phyloP scores from a whole-genome alignment of 305 asterid species.

The Solanum hybrid region DNA sequence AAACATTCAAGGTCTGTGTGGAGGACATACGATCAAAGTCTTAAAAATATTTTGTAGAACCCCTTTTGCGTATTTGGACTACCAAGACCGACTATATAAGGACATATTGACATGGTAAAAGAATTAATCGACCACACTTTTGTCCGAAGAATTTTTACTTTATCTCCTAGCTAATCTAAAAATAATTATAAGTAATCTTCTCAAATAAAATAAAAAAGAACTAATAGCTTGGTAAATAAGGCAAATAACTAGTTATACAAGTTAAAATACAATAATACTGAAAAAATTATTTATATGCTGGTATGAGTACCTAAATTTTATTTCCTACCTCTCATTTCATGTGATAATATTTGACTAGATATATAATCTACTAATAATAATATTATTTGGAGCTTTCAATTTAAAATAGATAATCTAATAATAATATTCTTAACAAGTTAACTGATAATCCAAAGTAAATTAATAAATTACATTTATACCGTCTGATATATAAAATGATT shows the following conservation, averaged over 20 bases:
- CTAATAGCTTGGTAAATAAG: not conserved
- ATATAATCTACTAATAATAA: no score
- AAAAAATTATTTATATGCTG: no score
- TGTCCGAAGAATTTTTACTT: not conserved
- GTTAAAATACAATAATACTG: no score
- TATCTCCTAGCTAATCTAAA: not conserved
- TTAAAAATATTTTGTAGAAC: no score
- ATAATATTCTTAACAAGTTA: no score
- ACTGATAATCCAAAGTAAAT: no score
- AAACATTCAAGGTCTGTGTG: not conserved
- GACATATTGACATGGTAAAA: not conserved
- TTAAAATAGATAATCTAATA: not conserved
- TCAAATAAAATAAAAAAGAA: no score
- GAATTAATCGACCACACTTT: not conserved
- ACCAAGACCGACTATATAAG: not conserved
- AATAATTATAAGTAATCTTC: not conserved
- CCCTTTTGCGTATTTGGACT: not conserved
- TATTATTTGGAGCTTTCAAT: not conserved
- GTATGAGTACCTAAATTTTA: no score
- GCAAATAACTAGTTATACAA: not conserved
- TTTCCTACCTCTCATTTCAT: no score
- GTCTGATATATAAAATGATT: no score
- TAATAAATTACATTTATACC: not conserved
- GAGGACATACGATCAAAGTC: not conserved
- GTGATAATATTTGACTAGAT: not conserved